Conservation (phyloP, 1,284 basidiomycete species). For the Papiliotrema fonsecae region DNA sequence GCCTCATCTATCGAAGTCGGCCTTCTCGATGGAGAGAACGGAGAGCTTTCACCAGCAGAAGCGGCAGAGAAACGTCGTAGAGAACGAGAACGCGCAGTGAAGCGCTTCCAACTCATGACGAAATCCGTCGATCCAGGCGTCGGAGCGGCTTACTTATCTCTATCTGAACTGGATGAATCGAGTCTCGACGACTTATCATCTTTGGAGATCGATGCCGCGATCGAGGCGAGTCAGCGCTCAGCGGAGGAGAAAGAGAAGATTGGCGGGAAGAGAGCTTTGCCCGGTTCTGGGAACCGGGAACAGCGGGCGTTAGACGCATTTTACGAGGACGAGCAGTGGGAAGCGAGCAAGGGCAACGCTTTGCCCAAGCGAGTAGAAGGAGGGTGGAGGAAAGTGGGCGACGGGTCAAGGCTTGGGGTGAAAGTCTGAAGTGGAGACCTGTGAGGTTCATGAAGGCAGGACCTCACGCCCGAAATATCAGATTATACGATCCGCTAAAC, state of each 20-base stretch:
- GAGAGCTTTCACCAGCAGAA: neutral
- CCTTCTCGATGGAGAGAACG: neutral
- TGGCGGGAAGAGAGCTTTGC: conserved; percentile 4
- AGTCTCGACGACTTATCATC: conserved; percentile 6
- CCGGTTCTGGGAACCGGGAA: conserved; percentile 11
- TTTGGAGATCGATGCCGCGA: conserved; percentile 10
- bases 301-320: conserved; percentile 26
- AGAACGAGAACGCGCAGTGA: conserved; percentile 22
- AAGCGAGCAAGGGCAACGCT: conserved; percentile 9
- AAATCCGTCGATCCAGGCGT: conserved; percentile 32
- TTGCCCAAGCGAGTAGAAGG: conserved; percentile 8
- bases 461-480: neutral
- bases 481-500: no score
- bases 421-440: neutral
- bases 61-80: conserved; percentile 14
- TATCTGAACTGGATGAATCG: conserved; percentile 17
- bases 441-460: neutral
- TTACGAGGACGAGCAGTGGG: conserved; percentile 38
- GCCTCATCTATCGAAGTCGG: neutral
- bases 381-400: conserved; percentile 26
- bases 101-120: conserved; percentile 42
- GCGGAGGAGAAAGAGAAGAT: conserved; percentile 9
- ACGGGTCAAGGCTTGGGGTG: conserved; percentile 3
- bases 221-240: no score
- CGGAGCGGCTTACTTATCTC: conserved; percentile 24